Base-by-base conservation (phyloP, 148 eudicot genomes). In the Amaranthus cruentus region DNA sequence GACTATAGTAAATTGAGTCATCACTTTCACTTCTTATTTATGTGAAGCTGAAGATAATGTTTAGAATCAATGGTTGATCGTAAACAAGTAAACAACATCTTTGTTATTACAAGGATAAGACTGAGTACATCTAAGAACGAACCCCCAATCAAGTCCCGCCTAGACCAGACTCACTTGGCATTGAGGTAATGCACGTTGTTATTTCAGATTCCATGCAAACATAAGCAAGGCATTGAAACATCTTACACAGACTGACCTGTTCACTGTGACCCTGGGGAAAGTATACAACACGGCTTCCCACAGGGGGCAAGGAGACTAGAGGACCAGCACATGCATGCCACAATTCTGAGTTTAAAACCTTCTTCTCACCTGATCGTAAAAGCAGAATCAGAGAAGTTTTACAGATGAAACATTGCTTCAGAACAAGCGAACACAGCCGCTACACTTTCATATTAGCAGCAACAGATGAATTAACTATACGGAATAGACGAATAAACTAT, bases 241-340 rank as follows among this genome's bases (percentile, higher is more conserved):
- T 51, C 71, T 42, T 62, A 56, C 43, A 65, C 60, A 59, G 68
- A 76, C 77, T 72, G 58, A 81, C 83, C 83, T 81, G 83, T 70
- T 81, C 83, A 68, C 83, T 81, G 55, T 81, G 83, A 68, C 83
- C 83, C 67, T 79, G 82, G 21, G 82, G 82, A 59, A 79, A 79
- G 63, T 79, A 79, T 56, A 79, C 82, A 68, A 79, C 80, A 21
- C 77, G 83, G 66, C 83, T 80, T 53, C 83, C 83, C 56, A 76
- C 55, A 38, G 83, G 71, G 12, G 83, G 79, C 66, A 80, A 71
- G 52, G 76, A 80, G 55, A 80, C 83, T 51, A 80, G 76, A 67
- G 83, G 83, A 52, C 83, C 83, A 21, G 83, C 79, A 72, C 83
- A 80, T 47, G 83, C 83, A 76, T 80, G 83, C 83, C 83, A 80